Conservation (phyloP, 108 stramenopile genomes). For the Pseudonitzschia multiseries region DNA sequence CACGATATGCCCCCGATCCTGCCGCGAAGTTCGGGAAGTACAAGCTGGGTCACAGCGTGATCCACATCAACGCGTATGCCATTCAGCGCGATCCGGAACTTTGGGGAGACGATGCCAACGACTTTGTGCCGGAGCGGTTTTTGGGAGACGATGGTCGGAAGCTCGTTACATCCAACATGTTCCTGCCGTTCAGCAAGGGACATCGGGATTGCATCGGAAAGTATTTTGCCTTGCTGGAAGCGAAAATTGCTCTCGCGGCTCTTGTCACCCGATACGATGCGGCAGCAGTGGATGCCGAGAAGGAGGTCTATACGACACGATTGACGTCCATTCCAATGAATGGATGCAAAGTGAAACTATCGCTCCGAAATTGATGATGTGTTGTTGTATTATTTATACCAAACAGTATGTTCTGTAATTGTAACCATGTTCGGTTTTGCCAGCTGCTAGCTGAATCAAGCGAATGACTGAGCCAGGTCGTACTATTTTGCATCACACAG, state of each 20-base stretch:
- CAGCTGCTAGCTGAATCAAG: no score
- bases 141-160: slow-evolving; percentile 20
- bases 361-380: background rate
- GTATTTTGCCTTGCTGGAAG: slow-evolving; percentile 48
- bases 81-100: slow-evolving; percentile 40
- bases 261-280: slow-evolving; percentile 37
- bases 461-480: no score
- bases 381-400: no score
- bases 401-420: no score
- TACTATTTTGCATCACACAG: no score
- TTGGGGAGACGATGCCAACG: slow-evolving; percentile 35
- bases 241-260: slow-evolving; percentile 43
- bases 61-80: slow-evolving; percentile 44
- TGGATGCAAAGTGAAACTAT: slow-evolving; percentile 7
- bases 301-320: slow-evolving; percentile 9
- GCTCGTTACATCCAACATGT: slow-evolving; percentile 2
- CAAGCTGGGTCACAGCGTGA: slow-evolving; percentile 25
- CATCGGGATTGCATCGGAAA: slow-evolving; percentile 47
- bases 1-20: slow-evolving; percentile 26
- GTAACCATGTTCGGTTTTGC: no score
- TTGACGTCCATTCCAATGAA: slow-evolving; percentile 2
- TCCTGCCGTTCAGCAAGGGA: slow-evolving; percentile 44
- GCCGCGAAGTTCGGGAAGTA: slow-evolving; percentile 18
- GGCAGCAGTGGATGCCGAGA: slow-evolving; percentile 17
- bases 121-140: slow-evolving; percentile 40